A percentile compares a stretch with the other conserved stretches of the same genome.
Evolutionary conservation across 768 basidiomycete genomes (phyloP).

Genomic region (Termitomyces eurrhizus): DNA sequence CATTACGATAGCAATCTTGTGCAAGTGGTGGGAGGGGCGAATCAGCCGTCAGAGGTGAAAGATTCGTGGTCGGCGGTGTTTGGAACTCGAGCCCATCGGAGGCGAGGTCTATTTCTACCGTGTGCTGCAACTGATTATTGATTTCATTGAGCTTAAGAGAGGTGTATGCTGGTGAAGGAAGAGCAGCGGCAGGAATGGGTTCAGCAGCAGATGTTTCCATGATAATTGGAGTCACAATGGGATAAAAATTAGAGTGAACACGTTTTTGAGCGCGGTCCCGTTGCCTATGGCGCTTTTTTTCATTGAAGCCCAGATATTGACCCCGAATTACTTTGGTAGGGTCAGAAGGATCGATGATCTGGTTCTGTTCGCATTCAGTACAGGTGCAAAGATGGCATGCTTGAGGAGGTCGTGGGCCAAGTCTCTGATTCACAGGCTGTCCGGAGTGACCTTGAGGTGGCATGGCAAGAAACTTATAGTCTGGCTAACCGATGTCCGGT

Average conservation of each 20-base stretch:
- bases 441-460: background rate
- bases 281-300: background rate
- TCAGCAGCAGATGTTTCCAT: background rate
- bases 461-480: no score
- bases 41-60: background rate
- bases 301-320: background rate
- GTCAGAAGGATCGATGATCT: background rate
- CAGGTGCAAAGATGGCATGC: background rate
- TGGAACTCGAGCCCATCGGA: background rate
- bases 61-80: background rate
- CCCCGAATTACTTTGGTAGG: background rate
- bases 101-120: background rate
- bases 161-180: background rate
- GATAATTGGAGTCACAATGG: background rate
- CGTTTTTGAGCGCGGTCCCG: background rate
- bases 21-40: background rate
- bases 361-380: background rate
- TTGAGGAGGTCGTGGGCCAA: background rate
- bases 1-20: background rate
- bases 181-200: background rate
- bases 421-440: background rate
- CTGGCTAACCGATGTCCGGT: no score
- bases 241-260: background rate
- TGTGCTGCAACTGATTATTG: background rate
- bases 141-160: background rate